Base-by-base conservation (phyloP, 2,329 filamentous ascomycete genomes). In the Diaporthe ilicicola region DNA sequence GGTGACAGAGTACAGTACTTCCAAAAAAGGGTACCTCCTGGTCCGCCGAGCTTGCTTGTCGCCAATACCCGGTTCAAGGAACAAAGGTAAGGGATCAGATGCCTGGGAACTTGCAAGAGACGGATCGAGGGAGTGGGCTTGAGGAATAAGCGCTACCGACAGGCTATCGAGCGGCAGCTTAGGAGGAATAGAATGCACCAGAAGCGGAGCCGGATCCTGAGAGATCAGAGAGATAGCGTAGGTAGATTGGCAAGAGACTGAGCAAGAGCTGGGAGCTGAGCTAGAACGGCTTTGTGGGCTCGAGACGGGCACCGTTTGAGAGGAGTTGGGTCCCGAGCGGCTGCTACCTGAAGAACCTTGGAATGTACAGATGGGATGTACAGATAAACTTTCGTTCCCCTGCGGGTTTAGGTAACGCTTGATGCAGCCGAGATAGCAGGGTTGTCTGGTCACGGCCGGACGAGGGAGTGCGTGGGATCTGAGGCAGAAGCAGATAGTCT, bases 401-500 rank as follows among this genome's bases (percentile, higher is more conserved):
- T 64, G 59, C 44, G 59, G 29, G 13, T 50, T 64, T 64, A 62
- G 44, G 53, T 68, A 54, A 68, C 66, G 44, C 66, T 48, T 68
- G 44, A 29, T 32, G 53, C 50, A 50, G 53, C 53, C 53, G 56
- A 64, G 59, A 48, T 61, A 65, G 59, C 65, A 65, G 54, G 53
- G 59, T 61, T 65, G 19, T 22, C 50, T n/a, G 48, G 67, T 66
- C 50, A 62, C 53, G 46, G 51, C 42, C 32, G 42, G 76, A 55
- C 66, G 64, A 70, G 69, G 69, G 73, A 68, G 54, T 48, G 67
- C n/a, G 71, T 65, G 32, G 71, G 72, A 51, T 53, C 54, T 48
- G 54, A 70, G 24, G 68, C 42, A 70, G 70, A 74, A 75, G 70
- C 70, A 73, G 73, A 72, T 73, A n/a, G 51, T 34, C 51, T 73